Evolutionary conservation across 2,329 filamentous ascomycete genomes (phyloP).

Genomic region (Aspergillus sp.): DNA sequence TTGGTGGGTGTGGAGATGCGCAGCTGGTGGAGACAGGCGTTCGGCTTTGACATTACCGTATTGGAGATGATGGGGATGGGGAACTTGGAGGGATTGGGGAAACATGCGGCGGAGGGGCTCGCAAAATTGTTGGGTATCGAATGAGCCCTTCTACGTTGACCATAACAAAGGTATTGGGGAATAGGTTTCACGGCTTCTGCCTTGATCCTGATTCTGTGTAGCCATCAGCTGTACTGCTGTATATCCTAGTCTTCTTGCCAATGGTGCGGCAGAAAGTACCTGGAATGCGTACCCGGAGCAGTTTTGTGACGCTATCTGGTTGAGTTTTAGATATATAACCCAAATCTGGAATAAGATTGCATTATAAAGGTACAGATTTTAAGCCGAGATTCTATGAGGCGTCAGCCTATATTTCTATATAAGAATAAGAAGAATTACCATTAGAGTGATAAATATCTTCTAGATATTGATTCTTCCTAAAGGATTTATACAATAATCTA

Average conservation of each 20-base stretch:
- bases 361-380: too few species aligned
- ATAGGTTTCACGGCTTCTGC: neutral
- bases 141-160: neutral
- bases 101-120: neutral
- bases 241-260: neutral
- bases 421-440: too few species aligned
- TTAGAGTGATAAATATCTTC: too few species aligned
- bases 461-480: too few species aligned
- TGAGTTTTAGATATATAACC: too few species aligned
- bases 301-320: neutral
- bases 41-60: slow-evolving; percentile 28
- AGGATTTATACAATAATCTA: too few species aligned
- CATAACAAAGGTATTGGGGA: neutral
- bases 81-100: slow-evolving; percentile 3
- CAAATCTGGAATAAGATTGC: too few species aligned
- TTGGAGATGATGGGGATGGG: slow-evolving; percentile 27
- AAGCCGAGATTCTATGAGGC: too few species aligned
- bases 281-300: too few species aligned
- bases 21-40: slow-evolving; percentile 26
- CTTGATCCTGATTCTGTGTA: neutral
- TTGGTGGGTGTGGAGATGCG: slow-evolving; percentile 33
- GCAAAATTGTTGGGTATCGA: neutral
- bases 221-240: neutral
- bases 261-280: neutral
- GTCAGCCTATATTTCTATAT: too few species aligned